phyloP scores from a whole-genome alignment of 768 basidiomycete species.

The Tephrocybe sp. region DNA sequence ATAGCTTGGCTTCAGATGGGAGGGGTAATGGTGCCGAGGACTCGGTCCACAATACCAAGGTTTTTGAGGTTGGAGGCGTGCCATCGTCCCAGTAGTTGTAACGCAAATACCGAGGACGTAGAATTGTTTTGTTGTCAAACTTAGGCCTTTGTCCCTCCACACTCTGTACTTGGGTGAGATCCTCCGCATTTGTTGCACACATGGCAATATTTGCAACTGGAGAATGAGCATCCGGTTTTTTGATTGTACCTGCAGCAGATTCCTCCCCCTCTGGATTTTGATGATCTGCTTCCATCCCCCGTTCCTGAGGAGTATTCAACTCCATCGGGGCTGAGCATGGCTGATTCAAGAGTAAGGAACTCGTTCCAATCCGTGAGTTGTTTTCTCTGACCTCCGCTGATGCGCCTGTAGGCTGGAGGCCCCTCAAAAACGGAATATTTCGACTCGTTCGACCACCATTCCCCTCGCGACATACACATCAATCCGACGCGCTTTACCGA shows the following conservation, averaged over 20 bases:
- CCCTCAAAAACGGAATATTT: no score
- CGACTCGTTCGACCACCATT: no score
- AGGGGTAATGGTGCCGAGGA: neutral
- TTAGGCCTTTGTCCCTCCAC: neutral
- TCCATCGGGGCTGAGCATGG: slow-evolving; percentile 15
- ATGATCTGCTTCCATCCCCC: slow-evolving; percentile 5
- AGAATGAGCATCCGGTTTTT: no score
- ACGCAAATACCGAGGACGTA: neutral
- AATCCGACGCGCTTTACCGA: no score
- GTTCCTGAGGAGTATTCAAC: neutral
- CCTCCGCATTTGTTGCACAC: no score
- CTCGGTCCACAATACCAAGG: no score
- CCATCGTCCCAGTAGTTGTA: neutral
- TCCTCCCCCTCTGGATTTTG: slow-evolving; percentile 19
- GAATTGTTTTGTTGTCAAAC: neutral
- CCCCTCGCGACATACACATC: no score
- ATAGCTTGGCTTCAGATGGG: neutral
- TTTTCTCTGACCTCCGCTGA: no score
- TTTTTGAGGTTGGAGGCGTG: neutral
- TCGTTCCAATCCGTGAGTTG: no score
- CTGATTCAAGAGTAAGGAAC: slow-evolving; percentile 1
- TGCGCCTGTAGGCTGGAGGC: no score
- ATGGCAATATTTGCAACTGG: neutral
- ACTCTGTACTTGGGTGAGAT: neutral
- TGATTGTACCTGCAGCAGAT: slow-evolving; percentile 5